A percentile compares a stretch with the other conserved stretches of the same genome.
These are phyloP conservation scores for Phytophthora colocasiae DNA, from an alignment of 352 stramenopile genomes.

Conservation along the genomic window DNA sequence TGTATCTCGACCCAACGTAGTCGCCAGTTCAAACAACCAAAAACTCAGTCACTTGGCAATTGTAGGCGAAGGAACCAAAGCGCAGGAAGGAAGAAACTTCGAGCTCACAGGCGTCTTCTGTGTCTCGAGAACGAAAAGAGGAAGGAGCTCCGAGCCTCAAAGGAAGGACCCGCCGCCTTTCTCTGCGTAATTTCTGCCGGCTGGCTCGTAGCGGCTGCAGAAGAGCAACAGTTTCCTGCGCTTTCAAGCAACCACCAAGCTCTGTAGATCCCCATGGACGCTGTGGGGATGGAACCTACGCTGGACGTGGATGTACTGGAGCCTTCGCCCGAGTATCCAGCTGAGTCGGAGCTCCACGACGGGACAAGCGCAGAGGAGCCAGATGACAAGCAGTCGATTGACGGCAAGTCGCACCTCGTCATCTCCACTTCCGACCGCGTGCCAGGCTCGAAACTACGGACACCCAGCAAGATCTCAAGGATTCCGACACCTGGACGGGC, in stretches of 20 bases:
- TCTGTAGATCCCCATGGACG: conserved; percentile 23
- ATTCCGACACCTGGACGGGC: conserved; percentile 30
- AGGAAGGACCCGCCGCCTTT: conserved; percentile 23
- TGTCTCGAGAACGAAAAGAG: background rate
- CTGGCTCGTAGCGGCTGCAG: conserved; percentile 23
- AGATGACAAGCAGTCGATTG: conserved; percentile 13
- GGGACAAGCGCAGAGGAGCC: conserved; percentile 8
- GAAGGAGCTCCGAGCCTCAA: conserved; percentile 1
- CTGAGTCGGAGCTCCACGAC: conserved; percentile 18
- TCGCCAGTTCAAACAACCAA: conserved; percentile 26
- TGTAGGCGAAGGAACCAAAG: conserved; percentile 6
- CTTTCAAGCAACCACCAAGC: background rate
- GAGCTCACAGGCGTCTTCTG: background rate
- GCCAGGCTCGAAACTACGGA: conserved; percentile 32
- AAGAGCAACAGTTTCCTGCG: conserved; percentile 2
- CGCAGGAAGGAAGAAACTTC: background rate
- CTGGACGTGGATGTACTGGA: conserved; percentile 14
- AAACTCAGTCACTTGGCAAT: conserved; percentile 9
- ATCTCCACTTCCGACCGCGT: conserved; percentile 22
- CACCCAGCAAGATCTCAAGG: conserved; percentile 33
- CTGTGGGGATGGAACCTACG: background rate
- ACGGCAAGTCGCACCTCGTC: conserved; percentile 33
- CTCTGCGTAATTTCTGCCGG: conserved; percentile 22
- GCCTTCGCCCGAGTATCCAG: conserved; percentile 12
- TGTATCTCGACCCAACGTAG: background rate